These are phyloP conservation scores for Solanum ossicruentum DNA, from an alignment of 257 asterid genomes.

Conservation along the genomic window DNA sequence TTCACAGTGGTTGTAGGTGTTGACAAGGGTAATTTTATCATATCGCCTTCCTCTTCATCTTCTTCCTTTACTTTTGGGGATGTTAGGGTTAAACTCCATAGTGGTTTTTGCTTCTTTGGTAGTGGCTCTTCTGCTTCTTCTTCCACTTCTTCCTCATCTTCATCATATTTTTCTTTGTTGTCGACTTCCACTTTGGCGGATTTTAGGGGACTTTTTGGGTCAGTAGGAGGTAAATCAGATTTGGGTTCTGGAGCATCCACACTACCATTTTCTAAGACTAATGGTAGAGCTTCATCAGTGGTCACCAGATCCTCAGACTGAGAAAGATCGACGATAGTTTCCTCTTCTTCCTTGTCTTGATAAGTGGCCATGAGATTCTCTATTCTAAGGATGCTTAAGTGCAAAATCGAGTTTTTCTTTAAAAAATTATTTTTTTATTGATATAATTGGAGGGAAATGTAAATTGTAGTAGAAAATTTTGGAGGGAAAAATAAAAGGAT, in stretches of 20 bases:
- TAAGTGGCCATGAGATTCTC: conserved; percentile 45
- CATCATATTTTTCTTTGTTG: conserved; percentile 19
- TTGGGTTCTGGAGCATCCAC: conserved; percentile 1
- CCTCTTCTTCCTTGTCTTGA: conserved; percentile 22
- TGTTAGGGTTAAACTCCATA: conserved; percentile 12
- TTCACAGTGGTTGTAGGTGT: conserved; percentile 20
- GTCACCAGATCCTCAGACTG: conserved; percentile 7
- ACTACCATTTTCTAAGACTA: not conserved
- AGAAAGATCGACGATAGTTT: not conserved
- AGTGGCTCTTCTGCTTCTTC: conserved; percentile 47
- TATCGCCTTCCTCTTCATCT: conserved; percentile 1
- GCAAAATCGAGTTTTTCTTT: too few relatives aligned
- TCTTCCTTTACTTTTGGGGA: not conserved
- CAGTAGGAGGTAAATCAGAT: not conserved
- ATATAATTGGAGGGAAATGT: too few relatives aligned
- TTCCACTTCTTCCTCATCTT: conserved; percentile 20
- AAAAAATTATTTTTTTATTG: too few relatives aligned
- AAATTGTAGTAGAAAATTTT: too few relatives aligned
- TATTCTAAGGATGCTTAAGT: conserved; percentile 4
- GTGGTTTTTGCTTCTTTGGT: conserved; percentile 50
- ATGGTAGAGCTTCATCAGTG: not conserved
- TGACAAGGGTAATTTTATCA: conserved; percentile 19
- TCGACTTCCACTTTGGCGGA: conserved; percentile 25
- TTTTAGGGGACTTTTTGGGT: conserved; percentile 3
- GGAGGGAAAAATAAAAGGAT: too few relatives aligned